Conservation (phyloP, 495 filamentous ascomycete species). For the Neurospora sp. region DNA sequence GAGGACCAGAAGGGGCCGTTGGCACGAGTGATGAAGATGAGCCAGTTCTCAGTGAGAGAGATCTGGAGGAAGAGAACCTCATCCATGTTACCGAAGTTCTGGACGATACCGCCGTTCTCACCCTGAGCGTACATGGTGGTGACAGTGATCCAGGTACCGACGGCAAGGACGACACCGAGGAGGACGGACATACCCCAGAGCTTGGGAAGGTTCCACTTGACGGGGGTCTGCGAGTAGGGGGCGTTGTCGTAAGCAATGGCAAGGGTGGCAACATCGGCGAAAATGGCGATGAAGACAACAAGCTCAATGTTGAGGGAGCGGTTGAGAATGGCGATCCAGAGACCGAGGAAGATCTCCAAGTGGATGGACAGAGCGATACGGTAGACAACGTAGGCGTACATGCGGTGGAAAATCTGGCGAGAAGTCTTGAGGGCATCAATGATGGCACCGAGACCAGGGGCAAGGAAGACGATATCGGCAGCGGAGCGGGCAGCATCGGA, state of each 20-base stretch:
- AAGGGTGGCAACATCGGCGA: conserved; percentile 86
- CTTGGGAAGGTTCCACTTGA: conserved; percentile 91
- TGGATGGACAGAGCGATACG: conserved; percentile 89
- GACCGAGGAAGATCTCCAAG: conserved; percentile 77
- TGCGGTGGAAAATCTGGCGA: conserved; percentile 91
- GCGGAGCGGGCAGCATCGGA: conserved; percentile 88
- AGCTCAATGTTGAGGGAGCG: conserved; percentile 73
- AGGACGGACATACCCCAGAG: conserved; percentile 86
- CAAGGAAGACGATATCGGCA: conserved; percentile 89
- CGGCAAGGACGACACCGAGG: conserved; percentile 67
- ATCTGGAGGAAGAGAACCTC: conserved; percentile 83
- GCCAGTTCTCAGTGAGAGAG: conserved; percentile 87
- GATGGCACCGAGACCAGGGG: conserved; percentile 83
- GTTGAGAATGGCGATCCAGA: conserved; percentile 84
- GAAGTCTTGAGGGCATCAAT: conserved; percentile 90
- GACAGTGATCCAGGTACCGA: conserved; percentile 76
- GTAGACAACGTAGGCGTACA: conserved; percentile 95
- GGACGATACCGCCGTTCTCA: conserved; percentile 65
- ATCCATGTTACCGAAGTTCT: conserved; percentile 75
- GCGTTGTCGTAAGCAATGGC: conserved; percentile 93
- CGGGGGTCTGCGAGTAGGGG: conserved; percentile 72
- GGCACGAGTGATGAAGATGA: conserved; percentile 91
- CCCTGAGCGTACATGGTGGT: conserved; percentile 63
- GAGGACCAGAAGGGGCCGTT: conserved; percentile 80
- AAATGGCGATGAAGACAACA: conserved; percentile 88